Evolutionary conservation across 2,329 filamentous ascomycete genomes (phyloP), one percentile per base, ranked within the genome.

Genomic region (Catunica adiposa): DNA sequence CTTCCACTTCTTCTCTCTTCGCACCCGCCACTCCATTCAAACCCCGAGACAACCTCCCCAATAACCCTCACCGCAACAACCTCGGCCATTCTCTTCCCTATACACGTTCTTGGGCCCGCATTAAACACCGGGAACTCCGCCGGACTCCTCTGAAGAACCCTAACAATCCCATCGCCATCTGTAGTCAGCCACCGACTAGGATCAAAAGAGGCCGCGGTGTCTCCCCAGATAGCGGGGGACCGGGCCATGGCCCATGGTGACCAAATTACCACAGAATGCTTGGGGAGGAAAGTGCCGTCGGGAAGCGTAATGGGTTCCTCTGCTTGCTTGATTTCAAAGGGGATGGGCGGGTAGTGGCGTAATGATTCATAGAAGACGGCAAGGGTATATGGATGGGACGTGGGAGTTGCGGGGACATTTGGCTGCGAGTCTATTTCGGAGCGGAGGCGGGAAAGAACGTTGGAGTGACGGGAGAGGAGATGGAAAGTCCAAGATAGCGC

Each of bases 81-180:
- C 65, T 83, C 79, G 2, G 80, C 80, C 79, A 83, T 82, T 61
- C 73, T 77, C 68, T 78, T 80, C 2, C 80, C 80, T 37, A 83
- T 65, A 59, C 80, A 83, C 2, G 71, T 71, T 38, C 80, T 69
- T n/a, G 76, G 68, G 0, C 80, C 80, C 17, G 79, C 80, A 61
- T 83, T 81, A 64, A 83, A 83, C 2, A 83, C 79, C 1, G 77
- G 79, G 60, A 76, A 83, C 64, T 82, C 79, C 15, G 71, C 72
- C 1, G 75, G 69, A 54, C 70, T 70, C 58, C 72, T 62, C 31
- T 75, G 29, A 62, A 65, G 15, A 20, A 75, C 62, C 2, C 75
- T 60, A 29, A 66, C 69, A 0, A 67, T 70, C 9, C 65, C 63
- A 22, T 42, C 52, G 23, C 4, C 40, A 20, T 47, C 44, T 15